Percentiles rank a stretch among this genome's conserved stretches.
These are phyloP conservation scores for Musa itinerans DNA, from an alignment of 176 grass and related monocot genomes.

Conservation along the genomic window DNA sequence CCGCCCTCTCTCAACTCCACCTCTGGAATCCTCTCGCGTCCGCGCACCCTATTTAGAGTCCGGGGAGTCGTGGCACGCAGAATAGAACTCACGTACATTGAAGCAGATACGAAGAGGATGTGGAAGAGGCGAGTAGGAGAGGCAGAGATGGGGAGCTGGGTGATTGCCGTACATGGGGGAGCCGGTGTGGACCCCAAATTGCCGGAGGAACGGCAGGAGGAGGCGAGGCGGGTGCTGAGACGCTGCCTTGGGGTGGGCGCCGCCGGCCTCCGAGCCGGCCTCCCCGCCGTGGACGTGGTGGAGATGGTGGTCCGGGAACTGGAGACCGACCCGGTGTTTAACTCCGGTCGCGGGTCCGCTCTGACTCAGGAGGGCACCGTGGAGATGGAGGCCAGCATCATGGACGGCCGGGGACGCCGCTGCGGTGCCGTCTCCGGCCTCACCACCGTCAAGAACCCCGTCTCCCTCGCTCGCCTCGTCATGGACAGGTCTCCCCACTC, in stretches of 20 bases:
- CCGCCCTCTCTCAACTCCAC: background rate
- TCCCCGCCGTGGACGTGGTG: conserved; percentile 43
- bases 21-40: background rate
- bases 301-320: conserved; percentile 78
- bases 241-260: conserved; percentile 66
- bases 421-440: conserved; percentile 90
- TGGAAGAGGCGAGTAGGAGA: no score
- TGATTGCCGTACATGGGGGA: conserved; percentile 83
- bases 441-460: conserved; percentile 70
- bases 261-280: conserved; percentile 24
- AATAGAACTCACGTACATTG: no score
- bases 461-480: conserved; percentile 68
- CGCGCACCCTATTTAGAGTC: background rate
- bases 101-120: no score
- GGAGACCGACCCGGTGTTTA: conserved; percentile 85
- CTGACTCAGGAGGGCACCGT: conserved; percentile 70
- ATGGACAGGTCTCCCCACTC: conserved; percentile 91
- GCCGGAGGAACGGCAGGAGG: conserved; percentile 56
- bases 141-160: conserved; percentile 56
- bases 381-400: conserved; percentile 99
- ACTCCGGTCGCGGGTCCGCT: conserved; percentile 72
- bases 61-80: no score
- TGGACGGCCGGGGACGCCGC: conserved; percentile 68
- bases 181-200: conserved; percentile 85
- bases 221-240: conserved; percentile 55